phyloP scores from a whole-genome alignment of 2,329 filamentous ascomycete genomes.

The Sporothrix pseudoabietina region DNA sequence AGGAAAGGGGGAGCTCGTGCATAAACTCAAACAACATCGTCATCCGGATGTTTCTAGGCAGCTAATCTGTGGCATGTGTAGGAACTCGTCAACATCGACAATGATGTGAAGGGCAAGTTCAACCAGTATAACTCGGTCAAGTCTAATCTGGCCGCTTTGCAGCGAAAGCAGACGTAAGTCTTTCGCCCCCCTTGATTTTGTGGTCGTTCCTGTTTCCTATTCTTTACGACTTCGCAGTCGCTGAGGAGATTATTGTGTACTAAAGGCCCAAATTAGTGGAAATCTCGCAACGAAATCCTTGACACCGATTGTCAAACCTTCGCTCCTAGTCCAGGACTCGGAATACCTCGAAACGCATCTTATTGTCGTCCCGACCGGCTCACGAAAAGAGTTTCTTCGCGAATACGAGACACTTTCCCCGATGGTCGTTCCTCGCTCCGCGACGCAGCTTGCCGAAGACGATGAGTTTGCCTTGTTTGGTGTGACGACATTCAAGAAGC shows the following conservation, averaged over 20 bases:
- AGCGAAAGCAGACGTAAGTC: constrained; percentile 82
- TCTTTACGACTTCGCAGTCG: background rate
- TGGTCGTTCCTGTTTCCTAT: background rate
- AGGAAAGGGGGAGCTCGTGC: no score
- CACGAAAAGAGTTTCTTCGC: constrained; percentile 84
- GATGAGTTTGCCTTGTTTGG: constrained; percentile 87
- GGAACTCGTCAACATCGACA: constrained; percentile 91
- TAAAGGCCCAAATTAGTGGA: constrained; percentile 58
- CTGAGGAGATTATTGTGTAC: background rate
- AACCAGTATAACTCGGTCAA: constrained; percentile 92
- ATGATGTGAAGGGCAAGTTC: constrained; percentile 92
- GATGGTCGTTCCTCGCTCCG: constrained; percentile 93
- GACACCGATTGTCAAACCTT: constrained; percentile 81
- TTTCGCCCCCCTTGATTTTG: background rate
- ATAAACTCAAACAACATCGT: background rate
- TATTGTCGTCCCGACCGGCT: constrained; percentile 78
- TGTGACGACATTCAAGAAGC: constrained; percentile 92
- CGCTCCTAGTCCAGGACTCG: constrained; percentile 79
- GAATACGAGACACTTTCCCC: constrained; percentile 84
- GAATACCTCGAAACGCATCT: constrained; percentile 97
- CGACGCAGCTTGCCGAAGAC: constrained; percentile 76
- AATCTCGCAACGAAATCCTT: constrained; percentile 95
- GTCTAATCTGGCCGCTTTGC: constrained; percentile 75
- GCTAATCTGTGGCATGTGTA: constrained; percentile 42
- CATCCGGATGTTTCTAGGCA: no score